Evolutionary conservation across 257 asterid genomes (phyloP).

Genomic region (Gentiana dahurica): DNA sequence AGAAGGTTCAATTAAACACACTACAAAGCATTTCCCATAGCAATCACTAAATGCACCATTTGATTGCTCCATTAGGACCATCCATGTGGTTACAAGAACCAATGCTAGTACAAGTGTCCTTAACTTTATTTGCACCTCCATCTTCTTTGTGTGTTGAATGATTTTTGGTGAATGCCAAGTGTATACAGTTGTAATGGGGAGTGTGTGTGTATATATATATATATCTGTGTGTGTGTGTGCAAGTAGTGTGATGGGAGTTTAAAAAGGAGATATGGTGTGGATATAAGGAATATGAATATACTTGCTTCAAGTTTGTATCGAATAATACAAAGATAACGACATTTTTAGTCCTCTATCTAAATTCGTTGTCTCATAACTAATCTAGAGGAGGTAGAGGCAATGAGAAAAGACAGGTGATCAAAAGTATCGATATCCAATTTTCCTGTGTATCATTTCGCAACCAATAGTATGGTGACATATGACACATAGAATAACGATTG

Average conservation of each 20-base stretch:
- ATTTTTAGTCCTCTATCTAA: no score
- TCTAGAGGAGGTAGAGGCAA: no score
- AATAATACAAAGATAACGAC: no score
- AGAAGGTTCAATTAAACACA: constrained; percentile 83
- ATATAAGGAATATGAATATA: no score
- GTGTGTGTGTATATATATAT: not conserved
- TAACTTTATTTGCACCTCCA: constrained; percentile 29
- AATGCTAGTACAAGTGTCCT: constrained; percentile 22
- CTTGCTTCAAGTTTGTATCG: no score
- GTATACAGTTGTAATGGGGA: not conserved
- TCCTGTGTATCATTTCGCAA: no score
- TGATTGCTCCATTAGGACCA: constrained; percentile 25
- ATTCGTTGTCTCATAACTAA: no score
- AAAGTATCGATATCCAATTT: no score
- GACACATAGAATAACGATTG: no score
- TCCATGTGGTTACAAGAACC: constrained; percentile 30
- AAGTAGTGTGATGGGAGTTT: not conserved
- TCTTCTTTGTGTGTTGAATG: constrained; percentile 5
- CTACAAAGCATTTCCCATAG: constrained; percentile 76
- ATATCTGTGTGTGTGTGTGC: not conserved
- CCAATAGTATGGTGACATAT: no score
- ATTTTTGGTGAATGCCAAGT: not conserved
- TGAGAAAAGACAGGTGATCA: no score
- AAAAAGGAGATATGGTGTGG: not conserved
- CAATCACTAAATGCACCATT: constrained; percentile 64